A percentile compares a stretch with the other conserved stretches of the same genome.
phyloP scores from a whole-genome alignment of 2,329 filamentous ascomycete genomes.

The Phaeosphaeriaceae sp. region DNA sequence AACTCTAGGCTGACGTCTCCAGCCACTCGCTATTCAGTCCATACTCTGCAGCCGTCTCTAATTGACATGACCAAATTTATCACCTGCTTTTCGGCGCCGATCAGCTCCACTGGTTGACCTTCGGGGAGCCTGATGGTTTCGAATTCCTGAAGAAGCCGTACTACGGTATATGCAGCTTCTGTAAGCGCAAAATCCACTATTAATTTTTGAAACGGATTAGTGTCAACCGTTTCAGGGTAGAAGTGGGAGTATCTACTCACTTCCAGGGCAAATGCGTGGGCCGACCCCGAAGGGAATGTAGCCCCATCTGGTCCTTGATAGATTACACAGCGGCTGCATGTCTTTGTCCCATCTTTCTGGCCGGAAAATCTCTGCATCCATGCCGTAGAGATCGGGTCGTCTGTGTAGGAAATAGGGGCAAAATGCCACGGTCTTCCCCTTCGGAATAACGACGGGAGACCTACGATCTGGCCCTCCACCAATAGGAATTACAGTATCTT shows the following conservation, averaged over 20 bases:
- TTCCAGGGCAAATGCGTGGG: conserved; percentile 28
- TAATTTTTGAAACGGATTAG: no score
- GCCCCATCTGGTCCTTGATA: conserved; percentile 15
- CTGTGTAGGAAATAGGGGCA: conserved; percentile 25
- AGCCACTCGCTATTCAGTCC: no score
- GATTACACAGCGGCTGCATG: background rate
- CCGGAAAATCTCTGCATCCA: conserved; percentile 27
- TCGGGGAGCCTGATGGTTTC: no score
- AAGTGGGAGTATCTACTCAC: no score
- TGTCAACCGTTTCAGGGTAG: no score
- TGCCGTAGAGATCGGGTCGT: conserved; percentile 25
- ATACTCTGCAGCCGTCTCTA: no score
- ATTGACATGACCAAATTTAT: no score
- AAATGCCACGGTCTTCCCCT: conserved; percentile 17
- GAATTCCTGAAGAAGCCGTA: conserved; percentile 3
- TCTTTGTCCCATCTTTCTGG: conserved; percentile 30
- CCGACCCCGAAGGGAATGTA: conserved; percentile 36
- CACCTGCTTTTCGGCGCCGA: no score
- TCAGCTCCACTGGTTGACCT: no score
- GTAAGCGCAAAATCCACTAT: conserved; percentile 28
- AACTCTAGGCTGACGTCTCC: no score
- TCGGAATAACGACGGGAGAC: conserved; percentile 29
- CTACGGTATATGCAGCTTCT: conserved; percentile 17
- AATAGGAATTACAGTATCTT: conserved; percentile 34
- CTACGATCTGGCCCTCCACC: conserved; percentile 35